Base-by-base conservation (phyloP, 2,329 filamentous ascomycete genomes). In the Fusarium kyushuense region DNA sequence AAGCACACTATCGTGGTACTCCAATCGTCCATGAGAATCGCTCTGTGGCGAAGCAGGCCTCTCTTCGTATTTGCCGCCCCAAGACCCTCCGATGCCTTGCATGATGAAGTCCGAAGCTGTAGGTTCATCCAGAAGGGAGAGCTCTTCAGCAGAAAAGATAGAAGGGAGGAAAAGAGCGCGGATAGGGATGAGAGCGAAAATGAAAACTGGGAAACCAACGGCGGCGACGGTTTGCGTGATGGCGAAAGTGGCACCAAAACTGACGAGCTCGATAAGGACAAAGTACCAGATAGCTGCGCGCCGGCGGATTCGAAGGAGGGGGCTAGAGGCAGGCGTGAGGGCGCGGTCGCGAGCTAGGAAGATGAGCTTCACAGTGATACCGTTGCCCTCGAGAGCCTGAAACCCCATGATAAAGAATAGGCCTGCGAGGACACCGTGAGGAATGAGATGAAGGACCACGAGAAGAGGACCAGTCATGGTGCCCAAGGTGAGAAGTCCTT, bases 331-430 rank as follows among this genome's bases (percentile, higher is more conserved):
- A 5, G 85, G 82, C 0, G 90, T 92, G n/a, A 94, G 82, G 6
- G 83, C 76, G 47, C 77, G 81, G 78, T 95, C 92, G 65, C 88
- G 86, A 2, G 83, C 79, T 2, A 95, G 83, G 76, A 92, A 94
- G 23, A 93, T 76, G 11, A 94, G 76, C 78, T 94, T 94, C 63
- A 84, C 80, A 0, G 91, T 94, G 75, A 95, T 92, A 23, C 92
- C 92, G 75, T 95, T 95, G 25, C 81, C 89, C 74, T 89, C 86
- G 32, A 95, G 86, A 5, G 92, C 92, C 79, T 94, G 90, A 63
- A 92, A 84, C 41, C 92, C 92, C 92, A 95, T 94, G 76, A 93
- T 87, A 79, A 94, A 94, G 83, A 95, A 95, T 27, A 95, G 84
- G 0, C 92, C 92, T 0, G 92, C 92, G 56, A 95, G 85, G 2